Conservation (phyloP, 2,329 filamentous ascomycete genomes). For the Hortaea werneckii region DNA sequence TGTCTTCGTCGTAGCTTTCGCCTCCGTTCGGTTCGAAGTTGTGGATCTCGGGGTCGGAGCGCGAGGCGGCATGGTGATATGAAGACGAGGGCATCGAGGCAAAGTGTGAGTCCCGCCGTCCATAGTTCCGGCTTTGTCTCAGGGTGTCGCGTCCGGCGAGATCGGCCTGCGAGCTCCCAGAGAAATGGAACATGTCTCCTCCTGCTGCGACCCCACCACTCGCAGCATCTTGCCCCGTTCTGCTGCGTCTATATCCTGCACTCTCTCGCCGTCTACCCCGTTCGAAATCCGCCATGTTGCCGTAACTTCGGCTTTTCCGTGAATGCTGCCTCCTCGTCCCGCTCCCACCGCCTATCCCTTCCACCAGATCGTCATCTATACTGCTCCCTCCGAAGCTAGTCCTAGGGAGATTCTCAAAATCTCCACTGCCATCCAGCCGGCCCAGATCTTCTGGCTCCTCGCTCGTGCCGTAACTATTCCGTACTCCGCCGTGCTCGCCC, state of each 20-base stretch:
- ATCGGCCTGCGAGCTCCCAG: constrained; percentile 11
- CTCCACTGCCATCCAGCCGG: neutral
- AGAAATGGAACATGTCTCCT: constrained; percentile 40
- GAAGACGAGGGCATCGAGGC: constrained; percentile 25
- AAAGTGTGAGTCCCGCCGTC: constrained; percentile 44
- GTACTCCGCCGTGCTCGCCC: constrained; percentile 24
- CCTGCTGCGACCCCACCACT: constrained; percentile 21
- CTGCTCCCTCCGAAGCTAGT: constrained; percentile 23
- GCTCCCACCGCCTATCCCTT: neutral
- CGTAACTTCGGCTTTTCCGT: constrained; percentile 54
- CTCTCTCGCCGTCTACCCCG: constrained; percentile 27
- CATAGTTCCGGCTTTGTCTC: constrained; percentile 21
- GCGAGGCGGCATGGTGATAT: constrained; percentile 10
- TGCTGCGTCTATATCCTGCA: constrained; percentile 45
- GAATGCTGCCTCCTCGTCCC: neutral
- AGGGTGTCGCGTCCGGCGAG: constrained; percentile 21
- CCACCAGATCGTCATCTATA: constrained; percentile 2
- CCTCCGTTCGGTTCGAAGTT: neutral
- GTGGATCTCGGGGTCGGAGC: neutral
- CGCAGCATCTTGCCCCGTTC: constrained; percentile 4
- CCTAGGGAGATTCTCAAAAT: constrained; percentile 22
- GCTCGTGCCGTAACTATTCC: constrained; percentile 12
- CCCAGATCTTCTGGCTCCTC: neutral
- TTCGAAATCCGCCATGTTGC: constrained; percentile 80
- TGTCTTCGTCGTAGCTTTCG: neutral